Evolutionary conservation across 2,329 filamentous ascomycete genomes (phyloP), one percentile per base, ranked within the genome.

Genomic region (Aschersonia sp.): DNA sequence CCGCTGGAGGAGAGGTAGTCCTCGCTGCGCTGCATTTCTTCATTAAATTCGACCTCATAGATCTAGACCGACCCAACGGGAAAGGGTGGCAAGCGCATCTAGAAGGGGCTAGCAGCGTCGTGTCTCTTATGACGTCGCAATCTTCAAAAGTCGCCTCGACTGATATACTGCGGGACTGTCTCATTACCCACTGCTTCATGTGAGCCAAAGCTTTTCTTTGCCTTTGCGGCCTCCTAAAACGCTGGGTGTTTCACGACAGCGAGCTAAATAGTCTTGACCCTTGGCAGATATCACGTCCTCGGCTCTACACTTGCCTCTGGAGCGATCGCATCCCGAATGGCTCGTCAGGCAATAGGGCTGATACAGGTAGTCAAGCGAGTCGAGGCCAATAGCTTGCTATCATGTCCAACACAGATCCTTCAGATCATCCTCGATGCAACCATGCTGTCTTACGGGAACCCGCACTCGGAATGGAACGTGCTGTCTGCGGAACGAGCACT

Each of bases 21-120:
- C 59, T 74, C 12, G 70, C 70, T 6, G 69, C 71, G 2, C 66
- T 72, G 49, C 64, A 73, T 45, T 73, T 74, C 56, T 73, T 74
- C 49, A 63, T 74, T 57, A 72, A 72, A 50, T 71, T 74, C 50
- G 63, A 73, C 46, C 59, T 74, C n/a, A 69, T 74, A 44, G 71
- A 74, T 51, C 57, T 71, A 9, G 68, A 71, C 9, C 65, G 63
- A 50, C 62, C 62, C 29, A 61, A 62, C n/a, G 64, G 63, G 5
- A 64, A 61, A 48, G 62, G 63, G 49, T 74, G 71, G 71, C 65
- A 65, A 51, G 58, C 64, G 43, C 71, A 74, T 54, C 61, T 74
- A 43, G 63, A 67, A 32, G 71, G 68, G 5, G 70, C 69, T 29
- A 66, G 66, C 46, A 65, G 59, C 49, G 65, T 74, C 31, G 58